Base-by-base conservation (phyloP, 106 monocot genomes). In the Gastrodia elata region DNA sequence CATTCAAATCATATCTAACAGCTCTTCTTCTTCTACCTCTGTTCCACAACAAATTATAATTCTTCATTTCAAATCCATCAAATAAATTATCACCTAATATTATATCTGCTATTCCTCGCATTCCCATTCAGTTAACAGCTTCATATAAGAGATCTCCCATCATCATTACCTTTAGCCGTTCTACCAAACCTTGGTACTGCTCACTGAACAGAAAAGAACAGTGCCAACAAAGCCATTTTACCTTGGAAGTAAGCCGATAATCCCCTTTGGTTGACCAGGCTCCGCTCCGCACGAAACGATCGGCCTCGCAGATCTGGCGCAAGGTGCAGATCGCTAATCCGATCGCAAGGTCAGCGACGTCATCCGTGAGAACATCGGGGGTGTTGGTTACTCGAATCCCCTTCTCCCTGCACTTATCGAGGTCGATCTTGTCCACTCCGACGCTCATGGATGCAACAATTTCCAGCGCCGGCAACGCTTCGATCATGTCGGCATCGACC, bases 301-400 rank as follows among this genome's bases (percentile, higher is more conserved):
- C 95, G 18, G 85, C 83, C 14, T 43, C 35, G 13, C 81, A 76
- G 25, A 95, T 75, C 77, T 68, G 73, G 68, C 94, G 74, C 75
- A 91, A 59, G 59, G 81, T 79, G 34, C 83, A 74, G 49, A 91
- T 77, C 46, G 94, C 87, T 52, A 95, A 78, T 9, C 81, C 91
- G 38, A 95, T 80, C 1, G 94, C 91, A 39, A 91, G 78, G 42
- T 95, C 94, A 11, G 94, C 87, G 38, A 91, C 87, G 73, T 91
- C 90, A 14, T 91, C 87, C 32, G 90, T 87, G 28, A 91, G 80
- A 11, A 87, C 87, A 38, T 91, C 90, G 37, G 90, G 90, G 30
- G 90, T 91, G 68, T 91, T 86, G 43, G 87, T 91, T 37, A 91
- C 90, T 75, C 85, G 64, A 49, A 94, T 82, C 33, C 94, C 87